Conservation (phyloP, 768 basidiomycete species). For the Suillus hirtellus region DNA sequence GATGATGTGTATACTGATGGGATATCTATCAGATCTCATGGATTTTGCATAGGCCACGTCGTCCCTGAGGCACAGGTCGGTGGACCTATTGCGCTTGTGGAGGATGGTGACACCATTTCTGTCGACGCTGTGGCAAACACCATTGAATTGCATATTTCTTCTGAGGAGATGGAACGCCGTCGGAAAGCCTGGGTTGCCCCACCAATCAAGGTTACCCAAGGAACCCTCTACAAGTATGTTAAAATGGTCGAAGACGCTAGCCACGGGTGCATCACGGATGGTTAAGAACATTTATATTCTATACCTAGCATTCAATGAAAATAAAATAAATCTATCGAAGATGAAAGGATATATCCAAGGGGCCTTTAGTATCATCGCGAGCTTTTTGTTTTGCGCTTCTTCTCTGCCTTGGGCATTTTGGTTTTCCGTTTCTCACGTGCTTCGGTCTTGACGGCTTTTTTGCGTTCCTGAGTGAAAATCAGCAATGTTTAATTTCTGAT, state of each 20-base stretch:
- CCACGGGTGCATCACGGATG: constrained; percentile 89
- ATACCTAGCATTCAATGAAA: constrained; percentile 4
- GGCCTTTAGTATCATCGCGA: constrained; percentile 23
- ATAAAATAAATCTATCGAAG: constrained; percentile 9
- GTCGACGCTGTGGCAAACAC: constrained; percentile 89
- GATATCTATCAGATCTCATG: constrained; percentile 69
- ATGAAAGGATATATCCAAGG: constrained; percentile 14
- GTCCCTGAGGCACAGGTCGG: constrained; percentile 95
- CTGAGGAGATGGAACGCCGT: constrained; percentile 76
- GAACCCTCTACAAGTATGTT: constrained; percentile 87
- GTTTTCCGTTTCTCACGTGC: constrained; percentile 84
- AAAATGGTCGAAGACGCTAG: constrained; percentile 89
- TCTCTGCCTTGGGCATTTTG: constrained; percentile 96
- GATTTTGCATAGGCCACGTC: constrained; percentile 96
- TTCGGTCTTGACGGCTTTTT: constrained; percentile 85
- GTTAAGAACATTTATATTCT: constrained; percentile 38
- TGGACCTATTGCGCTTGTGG: constrained; percentile 88
- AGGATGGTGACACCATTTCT: constrained; percentile 83
- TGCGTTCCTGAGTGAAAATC: constrained; percentile 67
- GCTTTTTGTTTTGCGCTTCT: constrained; percentile 79
- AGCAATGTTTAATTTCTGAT: constrained; percentile 12
- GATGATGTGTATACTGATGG: constrained; percentile 20
- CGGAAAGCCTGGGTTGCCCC: constrained; percentile 78
- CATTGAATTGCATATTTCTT: constrained; percentile 73
- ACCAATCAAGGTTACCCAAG: constrained; percentile 79